phyloP scores from a whole-genome alignment of 1,139 yeast genomes.

The Saccharomyces hybrid region DNA sequence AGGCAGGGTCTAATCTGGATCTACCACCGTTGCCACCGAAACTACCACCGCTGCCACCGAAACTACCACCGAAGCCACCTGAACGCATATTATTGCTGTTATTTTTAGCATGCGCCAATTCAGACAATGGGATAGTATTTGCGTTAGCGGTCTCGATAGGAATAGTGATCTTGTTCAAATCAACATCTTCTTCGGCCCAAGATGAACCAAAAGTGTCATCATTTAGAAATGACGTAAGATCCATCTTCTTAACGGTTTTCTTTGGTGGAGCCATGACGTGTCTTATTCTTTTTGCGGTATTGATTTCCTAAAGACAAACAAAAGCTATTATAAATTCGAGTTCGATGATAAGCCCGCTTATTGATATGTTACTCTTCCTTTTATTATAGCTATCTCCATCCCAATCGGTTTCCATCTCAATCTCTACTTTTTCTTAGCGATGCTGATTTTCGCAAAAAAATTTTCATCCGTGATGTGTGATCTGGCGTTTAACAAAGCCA shows the following conservation, averaged over 20 bases:
- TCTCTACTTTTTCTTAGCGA: neutral
- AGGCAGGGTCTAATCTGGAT: constrained; percentile 34
- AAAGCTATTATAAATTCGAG: neutral
- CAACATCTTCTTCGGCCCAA: constrained; percentile 76
- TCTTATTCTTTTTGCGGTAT: neutral
- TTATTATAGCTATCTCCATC: too few species aligned
- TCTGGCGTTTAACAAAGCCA: neutral
- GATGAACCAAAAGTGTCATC: constrained; percentile 52
- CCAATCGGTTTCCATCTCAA: too few species aligned
- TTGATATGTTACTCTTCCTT: too few species aligned
- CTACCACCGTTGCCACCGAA: too few species aligned
- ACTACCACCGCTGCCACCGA: too few species aligned
- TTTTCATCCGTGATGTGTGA: neutral
- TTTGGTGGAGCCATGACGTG: constrained; percentile 43
- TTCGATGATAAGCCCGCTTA: neutral
- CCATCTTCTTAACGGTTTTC: constrained; percentile 46
- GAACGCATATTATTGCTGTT: constrained; percentile 5
- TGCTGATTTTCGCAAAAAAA: neutral
- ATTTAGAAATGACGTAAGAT: constrained; percentile 46
- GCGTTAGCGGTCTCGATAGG: constrained; percentile 35
- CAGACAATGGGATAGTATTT: constrained; percentile 28
- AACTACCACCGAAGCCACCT: constrained; percentile 10
- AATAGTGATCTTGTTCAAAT: constrained; percentile 56
- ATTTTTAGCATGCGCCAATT: constrained; percentile 20
- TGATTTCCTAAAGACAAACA: neutral